These are phyloP conservation scores for Priceomyces melissophilus DNA, from an alignment of 805 yeast species.

Conservation along the genomic window DNA sequence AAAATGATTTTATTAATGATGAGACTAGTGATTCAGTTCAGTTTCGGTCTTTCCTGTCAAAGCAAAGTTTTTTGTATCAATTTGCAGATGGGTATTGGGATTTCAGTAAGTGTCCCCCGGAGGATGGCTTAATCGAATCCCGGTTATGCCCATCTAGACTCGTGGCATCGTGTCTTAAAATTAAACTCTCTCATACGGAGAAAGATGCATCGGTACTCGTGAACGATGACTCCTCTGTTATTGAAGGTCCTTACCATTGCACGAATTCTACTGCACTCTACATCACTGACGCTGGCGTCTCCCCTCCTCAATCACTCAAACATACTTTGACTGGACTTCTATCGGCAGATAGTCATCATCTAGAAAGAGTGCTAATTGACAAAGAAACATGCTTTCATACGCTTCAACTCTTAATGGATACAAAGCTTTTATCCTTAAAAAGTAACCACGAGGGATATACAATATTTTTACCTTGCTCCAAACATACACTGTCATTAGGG, in stretches of 20 bases:
- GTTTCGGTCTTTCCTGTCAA: conserved; percentile 27
- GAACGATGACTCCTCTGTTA: conserved; percentile 50
- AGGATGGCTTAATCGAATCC: conserved; percentile 42
- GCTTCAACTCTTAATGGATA: conserved; percentile 50
- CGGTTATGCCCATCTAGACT: conserved; percentile 55
- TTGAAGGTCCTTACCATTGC: conserved; percentile 42
- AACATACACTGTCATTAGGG: not conserved
- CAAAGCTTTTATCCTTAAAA: conserved; percentile 50
- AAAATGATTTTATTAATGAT: conserved; percentile 30
- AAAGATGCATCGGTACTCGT: conserved; percentile 17
- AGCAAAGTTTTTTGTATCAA: conserved; percentile 54
- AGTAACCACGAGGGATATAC: conserved; percentile 66
- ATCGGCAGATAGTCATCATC: conserved; percentile 18
- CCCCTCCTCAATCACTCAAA: conserved; percentile 62
- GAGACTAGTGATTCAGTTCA: conserved; percentile 13
- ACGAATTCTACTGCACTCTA: conserved; percentile 65
- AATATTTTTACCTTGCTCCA: conserved; percentile 69
- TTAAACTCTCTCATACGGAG: conserved; percentile 30
- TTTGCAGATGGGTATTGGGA: conserved; percentile 49
- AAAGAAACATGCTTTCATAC: conserved; percentile 58
- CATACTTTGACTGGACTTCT: conserved; percentile 52
- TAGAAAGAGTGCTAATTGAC: conserved; percentile 31
- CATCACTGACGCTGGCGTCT: conserved; percentile 55
- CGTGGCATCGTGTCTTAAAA: conserved; percentile 54
- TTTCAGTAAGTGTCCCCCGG: conserved; percentile 11